Percentiles rank a stretch among this genome's conserved stretches.
Conservation (phyloP, 306 rosid species). For the Elaeagnus macrophylla region DNA sequence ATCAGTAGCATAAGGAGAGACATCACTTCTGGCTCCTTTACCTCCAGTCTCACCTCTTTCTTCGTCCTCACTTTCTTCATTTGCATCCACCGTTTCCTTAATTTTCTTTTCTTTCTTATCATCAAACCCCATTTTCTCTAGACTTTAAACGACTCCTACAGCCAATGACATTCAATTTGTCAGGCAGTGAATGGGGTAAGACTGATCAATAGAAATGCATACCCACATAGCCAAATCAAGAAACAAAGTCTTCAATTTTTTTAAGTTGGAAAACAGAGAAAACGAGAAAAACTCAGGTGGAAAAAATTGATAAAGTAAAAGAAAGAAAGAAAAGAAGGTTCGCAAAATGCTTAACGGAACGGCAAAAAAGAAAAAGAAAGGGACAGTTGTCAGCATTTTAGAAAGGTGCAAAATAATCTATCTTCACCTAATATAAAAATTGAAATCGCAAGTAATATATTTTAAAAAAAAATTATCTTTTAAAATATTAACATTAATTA, state of each 20-base stretch:
- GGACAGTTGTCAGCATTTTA: conserved; percentile 4
- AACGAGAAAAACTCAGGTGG: conserved; percentile 6
- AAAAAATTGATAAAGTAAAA: background rate
- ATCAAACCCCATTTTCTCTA: conserved; percentile 33
- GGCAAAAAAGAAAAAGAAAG: conserved; percentile 12
- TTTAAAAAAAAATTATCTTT: too few species aligned
- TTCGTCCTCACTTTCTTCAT: conserved; percentile 12
- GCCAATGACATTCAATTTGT: conserved; percentile 18
- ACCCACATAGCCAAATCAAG: conserved; percentile 8
- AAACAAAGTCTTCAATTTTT: background rate
- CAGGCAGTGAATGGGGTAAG: background rate
- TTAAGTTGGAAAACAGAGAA: background rate
- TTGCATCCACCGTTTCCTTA: conserved; percentile 9
- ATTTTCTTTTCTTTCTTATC: conserved; percentile 16
- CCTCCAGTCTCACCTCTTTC: conserved; percentile 15
- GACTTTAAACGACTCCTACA: conserved; percentile 22
- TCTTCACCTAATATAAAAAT: too few species aligned
- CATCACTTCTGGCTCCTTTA: conserved; percentile 20
- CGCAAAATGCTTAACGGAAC: conserved; percentile 4
- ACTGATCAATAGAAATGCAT: background rate
- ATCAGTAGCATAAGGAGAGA: conserved; percentile 23
- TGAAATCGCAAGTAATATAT: too few species aligned
- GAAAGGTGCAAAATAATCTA: conserved; percentile 4
- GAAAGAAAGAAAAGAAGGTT: background rate
- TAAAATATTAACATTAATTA: too few species aligned